Evolutionary conservation across 169 alveolate genomes (phyloP), one percentile per base, ranked within the genome.

Genomic region (Toxoplasma gondii): DNA sequence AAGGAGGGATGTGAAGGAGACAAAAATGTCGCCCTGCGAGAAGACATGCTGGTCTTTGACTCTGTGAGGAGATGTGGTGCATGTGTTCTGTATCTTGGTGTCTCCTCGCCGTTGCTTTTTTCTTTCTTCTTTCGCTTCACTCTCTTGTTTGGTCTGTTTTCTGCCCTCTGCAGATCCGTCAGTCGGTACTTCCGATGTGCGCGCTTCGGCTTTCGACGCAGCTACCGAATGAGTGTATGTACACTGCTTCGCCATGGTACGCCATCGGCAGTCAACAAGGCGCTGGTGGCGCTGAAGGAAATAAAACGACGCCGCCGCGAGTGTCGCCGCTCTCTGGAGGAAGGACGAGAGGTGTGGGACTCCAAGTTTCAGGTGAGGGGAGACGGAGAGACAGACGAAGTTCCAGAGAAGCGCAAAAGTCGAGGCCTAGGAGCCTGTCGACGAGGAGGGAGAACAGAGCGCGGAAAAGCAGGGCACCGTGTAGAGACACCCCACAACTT

Each of bases 121-220:
- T 17, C 82, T 69, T 17, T 69, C n/a, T 64, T 64, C 27, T 27
- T 64, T 64, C 27, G n/a, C 27, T 64, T 69, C n/a, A 31, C 39
- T 69, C 82, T 17, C 19, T 69, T 69, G 5, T 29, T 34, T 31
- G 88, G 12, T 31, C 10, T 31, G 34, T 31, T 80, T 80, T 17
- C 86, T 34, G 16, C 31, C 86, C 53, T 80, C 36, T 12, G 44
- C 67, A 29, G 54, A 31, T 17, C 64, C 17, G 64, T 43, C 16
- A 36, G 41, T 82, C 67, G 69, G n/a, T 88, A 88, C 38, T 88
- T 88, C 67, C 93, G 93, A 10, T 88, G 93, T 70, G 19, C 74
- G 53, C 93, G 93, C 41, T 88, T 88, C 86, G 93, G 93, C 38
- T 88, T 88, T 64, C 93, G 93, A n/a, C 83, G 86, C 0, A 64